Evolutionary conservation across 352 stramenopile genomes (phyloP), one percentile per base, ranked within the genome.

Genomic region (Elongisporangium prolatum): DNA sequence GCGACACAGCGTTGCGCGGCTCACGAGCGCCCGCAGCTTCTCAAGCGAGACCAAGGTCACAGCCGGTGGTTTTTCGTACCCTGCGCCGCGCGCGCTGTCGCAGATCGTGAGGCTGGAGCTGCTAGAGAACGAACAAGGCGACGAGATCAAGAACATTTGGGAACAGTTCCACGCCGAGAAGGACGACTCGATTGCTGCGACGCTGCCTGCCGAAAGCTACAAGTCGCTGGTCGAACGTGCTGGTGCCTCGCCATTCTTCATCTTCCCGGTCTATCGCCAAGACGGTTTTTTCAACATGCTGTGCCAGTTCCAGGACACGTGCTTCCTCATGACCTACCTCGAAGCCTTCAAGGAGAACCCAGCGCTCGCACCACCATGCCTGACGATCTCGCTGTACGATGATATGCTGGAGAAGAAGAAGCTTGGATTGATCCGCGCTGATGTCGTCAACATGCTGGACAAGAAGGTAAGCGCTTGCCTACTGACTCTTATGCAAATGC

Each of bases 321-420:
- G 85, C 67, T 95, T 94, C 52, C 64, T 96, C 10, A 52, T 95
- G 57, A 96, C 87, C 49, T 94, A 87, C 61, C 70, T 96, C 14
- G 87, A 96, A 48, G 86, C 83, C 11, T 96, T 93, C 72, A 91
- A 91, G 59, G 80, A 94, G 68, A 89, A 95, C 73, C 86, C 87
- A 14, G 67, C 66, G 3, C 68, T 75, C 2, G 87, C 87, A 14
- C 80, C 84, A 34, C 87, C 87, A 16, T 95, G 85, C 60, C 59
- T 96, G 16, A 84, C 86, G 1, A 67, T 96, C n/a, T 89, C 86
- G 20, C 64, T 94, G 7, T 95, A 86, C 55, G 78, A 89, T 56
- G 69, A 96, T 48, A 60, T 96, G 53, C 47, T 90, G 14, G 66
- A 67, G 48, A 73, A 72, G n/a, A 95, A 96, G 54, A 65, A 89